Percentiles rank a stretch among this genome's conserved stretches.
Evolutionary conservation across 257 asterid genomes (phyloP).

Genomic region (Cinchona pubescens): DNA sequence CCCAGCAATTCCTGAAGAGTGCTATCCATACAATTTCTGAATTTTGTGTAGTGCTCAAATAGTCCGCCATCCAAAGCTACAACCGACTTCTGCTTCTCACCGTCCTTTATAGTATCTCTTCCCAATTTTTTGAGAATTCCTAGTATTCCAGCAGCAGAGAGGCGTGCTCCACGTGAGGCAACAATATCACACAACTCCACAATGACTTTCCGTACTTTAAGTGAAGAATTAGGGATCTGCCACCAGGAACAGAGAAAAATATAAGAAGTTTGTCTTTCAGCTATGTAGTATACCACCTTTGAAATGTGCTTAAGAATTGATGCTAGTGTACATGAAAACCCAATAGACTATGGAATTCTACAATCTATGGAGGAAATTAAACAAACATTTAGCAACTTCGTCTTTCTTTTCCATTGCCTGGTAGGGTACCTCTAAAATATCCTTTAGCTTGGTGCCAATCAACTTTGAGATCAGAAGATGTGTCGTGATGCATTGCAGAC

Average conservation of each 20-base stretch:
- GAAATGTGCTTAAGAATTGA: not conserved
- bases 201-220: constrained; percentile 56
- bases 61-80: constrained; percentile 79
- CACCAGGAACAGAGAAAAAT: not conserved
- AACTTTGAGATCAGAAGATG: constrained; percentile 78
- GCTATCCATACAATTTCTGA: constrained; percentile 53
- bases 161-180: constrained; percentile 80
- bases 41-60: constrained; percentile 67
- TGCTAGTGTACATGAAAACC: not conserved
- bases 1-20: constrained; percentile 71
- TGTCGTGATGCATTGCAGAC: constrained; percentile 84
- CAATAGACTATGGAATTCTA: not conserved
- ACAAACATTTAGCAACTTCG: not conserved
- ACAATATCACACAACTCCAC: constrained; percentile 67
- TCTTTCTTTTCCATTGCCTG: not conserved
- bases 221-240: constrained; percentile 61
- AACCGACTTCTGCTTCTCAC: constrained; percentile 53
- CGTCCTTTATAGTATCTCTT: constrained; percentile 52
- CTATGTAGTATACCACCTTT: not conserved
- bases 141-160: constrained; percentile 62
- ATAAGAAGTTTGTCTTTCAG: not conserved
- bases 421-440: constrained; percentile 58
- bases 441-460: constrained; percentile 67
- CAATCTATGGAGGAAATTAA: not conserved
- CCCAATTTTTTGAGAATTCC: constrained; percentile 81